These are phyloP conservation scores for Podospora bellae-mahoneyi DNA, from an alignment of 495 filamentous ascomycete species.

Conservation along the genomic window DNA sequence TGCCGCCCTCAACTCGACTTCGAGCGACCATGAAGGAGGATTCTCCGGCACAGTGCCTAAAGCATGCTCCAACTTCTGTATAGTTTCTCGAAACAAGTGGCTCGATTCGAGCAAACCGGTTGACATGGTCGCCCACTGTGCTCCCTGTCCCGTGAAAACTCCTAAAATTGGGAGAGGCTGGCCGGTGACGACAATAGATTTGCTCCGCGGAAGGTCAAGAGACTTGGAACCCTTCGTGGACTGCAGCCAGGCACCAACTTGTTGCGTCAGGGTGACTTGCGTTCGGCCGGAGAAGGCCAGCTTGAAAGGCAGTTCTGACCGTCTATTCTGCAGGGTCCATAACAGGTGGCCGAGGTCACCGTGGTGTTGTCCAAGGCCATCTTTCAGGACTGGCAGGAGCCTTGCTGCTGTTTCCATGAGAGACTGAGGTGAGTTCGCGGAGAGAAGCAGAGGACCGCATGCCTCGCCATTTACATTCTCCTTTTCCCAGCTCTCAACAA, in stretches of 20 bases:
- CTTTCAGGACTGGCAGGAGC: background rate
- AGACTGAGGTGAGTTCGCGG: background rate
- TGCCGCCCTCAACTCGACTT: background rate
- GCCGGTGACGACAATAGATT: too few relatives aligned
- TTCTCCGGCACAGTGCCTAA: background rate
- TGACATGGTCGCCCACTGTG: slow-evolving; percentile 47
- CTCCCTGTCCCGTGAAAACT: slow-evolving; percentile 26
- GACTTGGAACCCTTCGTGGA: background rate
- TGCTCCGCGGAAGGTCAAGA: background rate
- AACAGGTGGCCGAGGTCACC: background rate
- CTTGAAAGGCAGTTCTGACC: slow-evolving; percentile 1
- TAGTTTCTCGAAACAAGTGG: background rate
- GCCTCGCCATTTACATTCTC: background rate
- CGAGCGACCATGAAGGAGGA: background rate
- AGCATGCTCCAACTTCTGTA: background rate
- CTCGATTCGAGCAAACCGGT: slow-evolving; percentile 24
- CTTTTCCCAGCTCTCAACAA: slow-evolving; percentile 1
- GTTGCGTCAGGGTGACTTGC: background rate
- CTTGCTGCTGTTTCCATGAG: background rate
- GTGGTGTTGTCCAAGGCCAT: too few relatives aligned
- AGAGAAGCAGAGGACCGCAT: slow-evolving; percentile 7
- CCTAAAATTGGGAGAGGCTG: slow-evolving; percentile 29
- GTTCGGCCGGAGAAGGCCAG: background rate
- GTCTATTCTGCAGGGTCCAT: background rate
- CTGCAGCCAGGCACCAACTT: background rate